Conservation (phyloP, 2,329 filamentous ascomycete species). For the Neoascochyta sp. region DNA sequence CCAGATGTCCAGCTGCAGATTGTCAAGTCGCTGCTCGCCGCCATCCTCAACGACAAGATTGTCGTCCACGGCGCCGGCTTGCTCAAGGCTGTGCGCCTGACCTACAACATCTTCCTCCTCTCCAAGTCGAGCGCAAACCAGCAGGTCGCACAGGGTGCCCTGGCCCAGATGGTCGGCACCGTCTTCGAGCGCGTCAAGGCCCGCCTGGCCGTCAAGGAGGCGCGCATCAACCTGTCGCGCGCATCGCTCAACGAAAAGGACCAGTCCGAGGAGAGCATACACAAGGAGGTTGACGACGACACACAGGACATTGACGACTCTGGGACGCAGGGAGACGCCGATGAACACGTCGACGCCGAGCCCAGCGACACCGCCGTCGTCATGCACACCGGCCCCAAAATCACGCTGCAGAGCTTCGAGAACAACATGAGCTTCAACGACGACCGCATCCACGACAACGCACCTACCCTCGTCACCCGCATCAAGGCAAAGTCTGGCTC, state of each 20-base stretch:
- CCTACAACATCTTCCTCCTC: conserved; percentile 97
- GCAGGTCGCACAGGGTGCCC: conserved; percentile 91
- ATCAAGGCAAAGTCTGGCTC: conserved; percentile 48
- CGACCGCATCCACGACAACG: conserved; percentile 62
- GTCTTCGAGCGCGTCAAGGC: conserved; percentile 94
- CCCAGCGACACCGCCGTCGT: conserved; percentile 45
- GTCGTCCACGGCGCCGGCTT: conserved; percentile 95
- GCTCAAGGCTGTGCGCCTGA: conserved; percentile 92
- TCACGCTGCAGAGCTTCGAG: conserved; percentile 67
- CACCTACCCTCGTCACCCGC: conserved; percentile 63
- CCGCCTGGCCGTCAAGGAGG: conserved; percentile 81
- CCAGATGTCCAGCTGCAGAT: conserved; percentile 95
- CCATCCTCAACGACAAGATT: conserved; percentile 97
- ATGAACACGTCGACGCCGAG: conserved; percentile 42
- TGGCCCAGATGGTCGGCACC: conserved; percentile 98
- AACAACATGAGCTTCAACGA: conserved; percentile 64
- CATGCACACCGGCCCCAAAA: conserved; percentile 52
- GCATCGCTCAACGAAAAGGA: conserved; percentile 41
- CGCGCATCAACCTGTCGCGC: conserved; percentile 57
- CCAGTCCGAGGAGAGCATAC: conserved; percentile 31
- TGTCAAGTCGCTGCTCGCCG: conserved; percentile 91
- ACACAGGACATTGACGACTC: conserved; percentile 23
- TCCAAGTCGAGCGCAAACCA: conserved; percentile 93
- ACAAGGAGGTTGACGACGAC: conserved; percentile 22
- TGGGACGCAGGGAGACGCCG: conserved; percentile 34